Percentiles rank a stretch among this genome's conserved stretches.
Conservation (phyloP, 116 monocot genomes). For the Cymodocea nodosa region DNA sequence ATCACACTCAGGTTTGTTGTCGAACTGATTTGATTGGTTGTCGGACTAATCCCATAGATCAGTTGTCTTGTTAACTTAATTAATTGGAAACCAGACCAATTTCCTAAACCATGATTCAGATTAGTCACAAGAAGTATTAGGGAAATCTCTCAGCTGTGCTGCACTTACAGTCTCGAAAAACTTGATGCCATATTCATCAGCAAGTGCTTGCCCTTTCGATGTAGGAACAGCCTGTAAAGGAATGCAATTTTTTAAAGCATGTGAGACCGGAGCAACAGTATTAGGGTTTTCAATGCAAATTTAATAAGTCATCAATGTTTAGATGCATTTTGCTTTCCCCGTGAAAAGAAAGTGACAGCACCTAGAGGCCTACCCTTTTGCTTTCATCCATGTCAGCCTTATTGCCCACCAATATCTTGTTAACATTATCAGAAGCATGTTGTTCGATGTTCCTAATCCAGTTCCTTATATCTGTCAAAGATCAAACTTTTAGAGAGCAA, state of each 20-base stretch:
- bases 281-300: background rate
- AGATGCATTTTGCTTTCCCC: background rate
- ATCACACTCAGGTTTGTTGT: no score
- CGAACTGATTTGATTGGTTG: no score
- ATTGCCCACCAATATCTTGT: slow-evolving; percentile 84
- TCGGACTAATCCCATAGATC: no score
- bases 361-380: slow-evolving; percentile 55
- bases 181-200: slow-evolving; percentile 88
- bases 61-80: no score
- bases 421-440: slow-evolving; percentile 84
- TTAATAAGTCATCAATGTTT: background rate
- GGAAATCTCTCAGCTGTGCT: background rate
- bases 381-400: slow-evolving; percentile 96
- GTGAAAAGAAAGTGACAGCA: background rate
- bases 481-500: background rate
- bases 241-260: background rate
- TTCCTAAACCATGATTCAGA: no score
- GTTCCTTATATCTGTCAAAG: slow-evolving; percentile 63
- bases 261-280: background rate
- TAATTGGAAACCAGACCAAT: no score
- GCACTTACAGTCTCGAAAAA: slow-evolving; percentile 72
- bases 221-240: slow-evolving; percentile 59
- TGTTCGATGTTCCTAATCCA: slow-evolving; percentile 92
- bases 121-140: no score
- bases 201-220: slow-evolving; percentile 76